phyloP scores from a whole-genome alignment of 257 asterid species.

The Eustoma russellianum region DNA sequence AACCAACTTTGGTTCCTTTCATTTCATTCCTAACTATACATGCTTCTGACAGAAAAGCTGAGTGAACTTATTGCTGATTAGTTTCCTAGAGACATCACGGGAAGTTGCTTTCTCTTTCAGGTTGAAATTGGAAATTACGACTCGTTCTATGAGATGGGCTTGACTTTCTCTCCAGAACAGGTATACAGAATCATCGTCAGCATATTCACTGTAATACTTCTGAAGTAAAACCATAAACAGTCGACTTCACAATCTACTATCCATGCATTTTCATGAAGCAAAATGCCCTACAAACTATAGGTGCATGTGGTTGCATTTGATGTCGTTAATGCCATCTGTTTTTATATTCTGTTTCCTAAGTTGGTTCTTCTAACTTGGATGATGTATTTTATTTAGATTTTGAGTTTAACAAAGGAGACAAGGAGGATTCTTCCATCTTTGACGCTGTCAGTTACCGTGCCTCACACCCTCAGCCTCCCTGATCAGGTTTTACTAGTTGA shows the following conservation, averaged over 20 bases:
- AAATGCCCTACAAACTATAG: not conserved
- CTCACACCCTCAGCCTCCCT: slow-evolving; percentile 84
- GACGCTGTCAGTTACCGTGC: slow-evolving; percentile 73
- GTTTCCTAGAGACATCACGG: not conserved
- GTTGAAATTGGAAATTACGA: slow-evolving; percentile 90
- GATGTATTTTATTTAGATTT: slow-evolving; percentile 36
- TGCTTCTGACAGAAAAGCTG: not conserved
- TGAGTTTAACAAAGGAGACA: slow-evolving; percentile 60
- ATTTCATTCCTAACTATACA: not conserved
- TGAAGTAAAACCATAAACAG: too few species aligned
- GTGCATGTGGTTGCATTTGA: not conserved
- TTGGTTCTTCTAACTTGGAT: not conserved
- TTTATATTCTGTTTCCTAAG: not conserved
- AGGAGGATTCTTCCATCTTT: slow-evolving; percentile 58
- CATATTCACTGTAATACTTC: too few species aligned
- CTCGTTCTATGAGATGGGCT: slow-evolving; percentile 74
- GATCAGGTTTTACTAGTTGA: slow-evolving; percentile 48
- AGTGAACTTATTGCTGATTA: not conserved
- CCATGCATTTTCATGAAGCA: not conserved
- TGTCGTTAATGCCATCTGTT: not conserved
- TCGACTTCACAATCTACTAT: too few species aligned
- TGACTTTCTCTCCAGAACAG: slow-evolving; percentile 70
- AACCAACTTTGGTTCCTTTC: not conserved
- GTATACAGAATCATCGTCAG: slow-evolving; percentile 15
- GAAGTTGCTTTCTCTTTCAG: slow-evolving; percentile 23